Conservation (phyloP, 2,329 filamentous ascomycete species). For the Ceratocystis smalleyi region DNA sequence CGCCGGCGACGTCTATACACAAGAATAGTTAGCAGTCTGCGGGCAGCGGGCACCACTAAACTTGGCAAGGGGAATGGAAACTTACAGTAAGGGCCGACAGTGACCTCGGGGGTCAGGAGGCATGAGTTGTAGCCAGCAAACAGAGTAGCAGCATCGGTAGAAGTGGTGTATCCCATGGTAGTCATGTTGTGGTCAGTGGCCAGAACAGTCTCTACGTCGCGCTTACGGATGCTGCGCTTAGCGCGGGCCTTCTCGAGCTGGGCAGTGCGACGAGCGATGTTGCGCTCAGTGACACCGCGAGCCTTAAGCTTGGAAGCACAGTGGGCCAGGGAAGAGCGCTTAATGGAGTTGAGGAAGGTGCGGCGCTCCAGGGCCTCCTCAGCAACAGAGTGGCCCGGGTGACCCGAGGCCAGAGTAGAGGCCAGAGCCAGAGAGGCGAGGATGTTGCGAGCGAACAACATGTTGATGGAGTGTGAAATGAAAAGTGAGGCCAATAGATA, state of each 20-base stretch:
- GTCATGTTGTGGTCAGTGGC: constrained; percentile 26
- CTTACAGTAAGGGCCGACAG: constrained; percentile 33
- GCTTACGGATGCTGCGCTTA: constrained; percentile 23
- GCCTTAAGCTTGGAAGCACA: constrained; percentile 33
- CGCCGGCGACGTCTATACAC: constrained; percentile 24
- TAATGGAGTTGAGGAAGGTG: constrained; percentile 28
- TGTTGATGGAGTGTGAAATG: not conserved
- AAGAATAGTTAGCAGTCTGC: not conserved
- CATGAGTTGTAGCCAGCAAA: constrained; percentile 30
- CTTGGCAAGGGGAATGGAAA: not conserved
- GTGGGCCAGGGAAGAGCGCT: constrained; percentile 30
- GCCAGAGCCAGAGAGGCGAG: constrained; percentile 16
- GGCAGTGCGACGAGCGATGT: constrained; percentile 30
- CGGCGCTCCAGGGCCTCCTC: constrained; percentile 35
- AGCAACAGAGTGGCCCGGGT: constrained; percentile 35
- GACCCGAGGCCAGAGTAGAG: constrained; percentile 22
- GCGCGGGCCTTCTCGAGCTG: constrained; percentile 28
- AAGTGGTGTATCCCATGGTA: constrained; percentile 21
- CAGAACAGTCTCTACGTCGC: constrained; percentile 23
- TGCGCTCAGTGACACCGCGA: constrained; percentile 31
- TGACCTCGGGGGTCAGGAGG: constrained; percentile 35
- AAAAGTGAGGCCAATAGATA: not conserved
- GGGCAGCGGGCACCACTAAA: not conserved
- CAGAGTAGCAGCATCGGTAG: constrained; percentile 22
- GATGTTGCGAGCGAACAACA: constrained; percentile 12